Evolutionary conservation across 1,284 basidiomycete species (phyloP), one percentile per base, ranked within the genome.

Genomic region (Pseudozyma hubeiensis): DNA sequence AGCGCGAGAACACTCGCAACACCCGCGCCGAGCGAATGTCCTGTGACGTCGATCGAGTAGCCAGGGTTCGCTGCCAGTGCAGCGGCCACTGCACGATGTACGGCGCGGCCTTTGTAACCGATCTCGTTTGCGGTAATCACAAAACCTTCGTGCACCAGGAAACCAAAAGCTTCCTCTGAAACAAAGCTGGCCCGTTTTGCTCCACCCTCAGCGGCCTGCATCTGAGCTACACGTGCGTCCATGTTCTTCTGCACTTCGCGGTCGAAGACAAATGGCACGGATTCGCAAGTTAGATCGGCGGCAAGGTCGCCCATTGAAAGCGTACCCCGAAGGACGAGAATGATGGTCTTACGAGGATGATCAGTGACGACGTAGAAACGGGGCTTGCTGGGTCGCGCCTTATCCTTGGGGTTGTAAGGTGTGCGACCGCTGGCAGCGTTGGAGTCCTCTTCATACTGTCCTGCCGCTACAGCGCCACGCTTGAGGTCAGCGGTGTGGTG

Each of bases 11-110:
- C 85, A 1, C 89, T 88, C 10, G 91, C 91, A 0, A 94, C 91
- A 0, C 92, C 93, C 6, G 93, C 93, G 9, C 94, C 93, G 3
- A 96, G 87, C 81, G 92, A 93, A 83, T 96, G 94, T 1, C 94
- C 94, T 0, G 83, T 80, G 16, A 87, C 60, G 10, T 86, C 82
- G 41, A 87, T 80, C 19, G 79, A 90, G 79, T 92, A 93, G 43
- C 88, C 89, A 5, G 88, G 87, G 81, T 93, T 92, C 53, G 86
- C 86, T 67, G 86, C 85, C 60, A 93, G 84, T 0, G 92, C 92
- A 64, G 90, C 87, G 58, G 88, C 87, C 0, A 93, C 90, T 3
- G 91, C 90, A 5, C 89, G 85, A 75, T 93, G 91, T 7, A 93
- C 91, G 0, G 92, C 91, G 75, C 90, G 90, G 1, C 91, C 91